These are phyloP conservation scores for Pseudogymnoascus sp. DNA, from an alignment of 2,329 filamentous ascomycete genomes.

Conservation along the genomic window DNA sequence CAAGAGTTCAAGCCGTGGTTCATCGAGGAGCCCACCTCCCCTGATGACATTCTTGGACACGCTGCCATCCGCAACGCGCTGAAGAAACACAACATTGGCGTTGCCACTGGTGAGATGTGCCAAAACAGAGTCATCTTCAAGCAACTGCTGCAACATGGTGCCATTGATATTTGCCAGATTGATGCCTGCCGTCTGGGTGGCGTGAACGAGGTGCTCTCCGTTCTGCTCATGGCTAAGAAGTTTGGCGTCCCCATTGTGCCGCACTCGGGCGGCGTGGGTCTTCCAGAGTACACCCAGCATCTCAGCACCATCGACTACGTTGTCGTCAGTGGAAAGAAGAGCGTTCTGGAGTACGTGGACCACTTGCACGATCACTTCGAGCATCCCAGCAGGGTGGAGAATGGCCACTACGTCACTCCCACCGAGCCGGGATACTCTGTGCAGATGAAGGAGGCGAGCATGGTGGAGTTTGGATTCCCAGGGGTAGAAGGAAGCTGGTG, in stretches of 20 bases:
- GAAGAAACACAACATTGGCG: slow-evolving; percentile 62
- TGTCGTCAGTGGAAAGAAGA: slow-evolving; percentile 70
- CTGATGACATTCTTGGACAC: slow-evolving; percentile 81
- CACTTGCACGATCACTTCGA: slow-evolving; percentile 90
- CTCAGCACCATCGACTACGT: slow-evolving; percentile 90
- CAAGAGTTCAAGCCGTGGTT: slow-evolving; percentile 81
- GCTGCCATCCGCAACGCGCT: slow-evolving; percentile 73
- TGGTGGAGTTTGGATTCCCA: slow-evolving; percentile 71
- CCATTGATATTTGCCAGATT: slow-evolving; percentile 83
- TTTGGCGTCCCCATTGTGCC: slow-evolving; percentile 75
- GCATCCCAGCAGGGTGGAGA: slow-evolving; percentile 68
- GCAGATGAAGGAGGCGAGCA: slow-evolving; percentile 84
- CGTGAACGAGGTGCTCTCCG: slow-evolving; percentile 81
- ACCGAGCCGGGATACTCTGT: slow-evolving; percentile 79
- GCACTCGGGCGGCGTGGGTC: slow-evolving; percentile 79
- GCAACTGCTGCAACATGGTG: slow-evolving; percentile 68
- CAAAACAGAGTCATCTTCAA: slow-evolving; percentile 91
- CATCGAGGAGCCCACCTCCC: slow-evolving; percentile 84
- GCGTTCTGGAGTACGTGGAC: slow-evolving; percentile 83
- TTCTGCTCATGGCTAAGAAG: slow-evolving; percentile 47
- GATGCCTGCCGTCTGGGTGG: slow-evolving; percentile 82
- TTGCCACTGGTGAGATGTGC: slow-evolving; percentile 88
- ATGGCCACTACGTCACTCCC: slow-evolving; percentile 83
- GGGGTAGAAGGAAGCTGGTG: slow-evolving; percentile 78
- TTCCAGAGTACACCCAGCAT: slow-evolving; percentile 92